Evolutionary conservation across 2,329 filamentous ascomycete genomes (phyloP), one percentile per base, ranked within the genome.

Genomic region (Penicillium psychrosexuale): DNA sequence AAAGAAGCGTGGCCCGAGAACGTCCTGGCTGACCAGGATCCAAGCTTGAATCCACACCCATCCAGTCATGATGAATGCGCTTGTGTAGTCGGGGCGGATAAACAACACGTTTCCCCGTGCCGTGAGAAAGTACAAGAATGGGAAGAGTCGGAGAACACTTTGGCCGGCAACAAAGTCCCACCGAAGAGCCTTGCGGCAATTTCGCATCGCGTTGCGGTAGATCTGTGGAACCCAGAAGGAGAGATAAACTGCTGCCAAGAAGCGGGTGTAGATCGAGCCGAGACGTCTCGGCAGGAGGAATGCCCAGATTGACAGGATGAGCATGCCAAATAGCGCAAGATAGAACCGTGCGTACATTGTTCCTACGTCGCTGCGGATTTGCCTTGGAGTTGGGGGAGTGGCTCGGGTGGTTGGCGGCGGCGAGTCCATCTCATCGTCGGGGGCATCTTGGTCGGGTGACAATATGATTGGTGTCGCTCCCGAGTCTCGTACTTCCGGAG

Each of bases 161-260:
- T 96, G 90, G 3, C 91, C 92, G 22, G 91, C 69, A 53, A 96
- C 88, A 69, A 96, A 99, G 56, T 89, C 88, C 91, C 92, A 97
- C 3, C 87, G 83, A n/a, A 97, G 80, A 0, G 93, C 92, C 65
- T 89, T 90, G 38, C 92, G 90, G 72, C 91, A 96, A 74, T 97
- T 97, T 51, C 93, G 89, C 73, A 90, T 85, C 50, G 89, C 80
- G 71, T 99, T 99, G 59, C 94, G 89, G 68, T 89, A 84, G 62
- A 97, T 96, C 71, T 99, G 94, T 0, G 94, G 93, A 0, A 86
- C 70, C 93, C 93, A 97, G 69, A 97, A 87, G 19, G 92, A 96
- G 42, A 97, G 83, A 69, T 97, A 97, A 50, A 82, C 61, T 64
- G 93, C 84, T 2, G 84, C 81, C 22, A 96, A 76, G 3, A 80